phyloP scores from a whole-genome alignment of 2,329 filamentous ascomycete genomes.

The Elsinoe fawcettii region DNA sequence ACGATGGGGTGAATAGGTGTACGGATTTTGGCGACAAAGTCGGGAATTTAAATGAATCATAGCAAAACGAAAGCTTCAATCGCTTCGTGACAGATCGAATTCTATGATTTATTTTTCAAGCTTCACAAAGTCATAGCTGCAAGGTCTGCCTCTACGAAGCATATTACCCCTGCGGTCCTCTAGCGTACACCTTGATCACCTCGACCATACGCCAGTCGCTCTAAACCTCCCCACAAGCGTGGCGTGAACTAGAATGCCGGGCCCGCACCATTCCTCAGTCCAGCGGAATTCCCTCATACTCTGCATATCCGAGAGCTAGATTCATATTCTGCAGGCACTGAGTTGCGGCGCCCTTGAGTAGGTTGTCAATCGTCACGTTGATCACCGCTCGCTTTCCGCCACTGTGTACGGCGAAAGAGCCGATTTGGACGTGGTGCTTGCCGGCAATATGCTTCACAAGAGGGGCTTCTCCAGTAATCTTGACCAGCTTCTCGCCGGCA shows the following conservation, averaged over 20 bases:
- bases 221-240: neutral
- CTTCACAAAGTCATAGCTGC: neutral
- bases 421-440: slow-evolving; percentile 87
- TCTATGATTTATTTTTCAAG: neutral
- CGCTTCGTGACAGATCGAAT: neutral
- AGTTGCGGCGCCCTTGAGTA: slow-evolving; percentile 86
- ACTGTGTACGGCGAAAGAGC: slow-evolving; percentile 87
- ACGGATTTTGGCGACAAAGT: too few relatives aligned
- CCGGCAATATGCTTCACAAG: slow-evolving; percentile 75
- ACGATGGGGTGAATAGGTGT: too few relatives aligned
- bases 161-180: neutral
- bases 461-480: slow-evolving; percentile 81
- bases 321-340: slow-evolving; percentile 97
- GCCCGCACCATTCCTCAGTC: slow-evolving; percentile 29
- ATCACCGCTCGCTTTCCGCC: slow-evolving; percentile 88
- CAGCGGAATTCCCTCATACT: slow-evolving; percentile 78
- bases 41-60: too few relatives aligned
- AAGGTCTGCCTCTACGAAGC: neutral
- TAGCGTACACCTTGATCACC: neutral
- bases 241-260: too few relatives aligned
- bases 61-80: neutral
- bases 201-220: neutral
- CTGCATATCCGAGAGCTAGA: slow-evolving; percentile 75
- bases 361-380: slow-evolving; percentile 86
- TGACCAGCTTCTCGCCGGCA: slow-evolving; percentile 90